These are phyloP conservation scores for Punctularia strigosozonata DNA, from an alignment of 768 basidiomycete genomes.

Conservation along the genomic window DNA sequence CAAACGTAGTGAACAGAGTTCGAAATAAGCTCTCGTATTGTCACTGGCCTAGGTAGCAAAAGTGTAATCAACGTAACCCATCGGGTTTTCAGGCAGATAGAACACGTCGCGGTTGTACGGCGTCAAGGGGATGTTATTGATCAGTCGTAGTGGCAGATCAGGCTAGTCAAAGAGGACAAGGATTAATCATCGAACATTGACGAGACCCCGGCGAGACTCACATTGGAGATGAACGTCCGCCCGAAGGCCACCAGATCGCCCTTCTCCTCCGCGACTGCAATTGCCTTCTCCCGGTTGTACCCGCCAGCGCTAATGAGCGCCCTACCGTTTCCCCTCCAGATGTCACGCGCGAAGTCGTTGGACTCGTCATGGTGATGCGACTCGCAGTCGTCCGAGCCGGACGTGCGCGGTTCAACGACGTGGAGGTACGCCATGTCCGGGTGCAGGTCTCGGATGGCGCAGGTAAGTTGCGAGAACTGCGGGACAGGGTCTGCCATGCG, in stretches of 20 bases:
- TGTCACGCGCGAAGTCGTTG: slow-evolving; percentile 7
- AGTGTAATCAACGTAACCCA: not conserved
- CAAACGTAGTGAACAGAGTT: too few relatives aligned
- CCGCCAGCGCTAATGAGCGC: slow-evolving; percentile 8
- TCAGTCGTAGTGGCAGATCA: slow-evolving; percentile 2
- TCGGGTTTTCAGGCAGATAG: not conserved
- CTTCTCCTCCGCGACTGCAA: slow-evolving; percentile 7
- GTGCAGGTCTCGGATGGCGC: not conserved
- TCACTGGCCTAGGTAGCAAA: not conserved
- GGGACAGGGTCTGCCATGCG: not conserved
- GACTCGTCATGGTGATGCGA: slow-evolving; percentile 2
- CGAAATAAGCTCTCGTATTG: too few relatives aligned
- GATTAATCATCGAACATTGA: slow-evolving; percentile 1
- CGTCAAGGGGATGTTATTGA: not conserved
- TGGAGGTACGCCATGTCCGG: slow-evolving; percentile 1
- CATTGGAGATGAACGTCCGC: slow-evolving; percentile 11
- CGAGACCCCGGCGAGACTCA: not conserved
- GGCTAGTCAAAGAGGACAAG: not conserved
- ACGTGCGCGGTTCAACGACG: not conserved
- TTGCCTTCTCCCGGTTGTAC: slow-evolving; percentile 7
- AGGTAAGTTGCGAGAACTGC: not conserved
- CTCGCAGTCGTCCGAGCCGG: not conserved
- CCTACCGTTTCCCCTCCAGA: slow-evolving; percentile 10
- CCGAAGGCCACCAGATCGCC: slow-evolving; percentile 13
- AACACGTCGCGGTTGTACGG: not conserved